Conservation (phyloP, 2,329 filamentous ascomycete genomes). For the Pseudonectria foliicola region DNA sequence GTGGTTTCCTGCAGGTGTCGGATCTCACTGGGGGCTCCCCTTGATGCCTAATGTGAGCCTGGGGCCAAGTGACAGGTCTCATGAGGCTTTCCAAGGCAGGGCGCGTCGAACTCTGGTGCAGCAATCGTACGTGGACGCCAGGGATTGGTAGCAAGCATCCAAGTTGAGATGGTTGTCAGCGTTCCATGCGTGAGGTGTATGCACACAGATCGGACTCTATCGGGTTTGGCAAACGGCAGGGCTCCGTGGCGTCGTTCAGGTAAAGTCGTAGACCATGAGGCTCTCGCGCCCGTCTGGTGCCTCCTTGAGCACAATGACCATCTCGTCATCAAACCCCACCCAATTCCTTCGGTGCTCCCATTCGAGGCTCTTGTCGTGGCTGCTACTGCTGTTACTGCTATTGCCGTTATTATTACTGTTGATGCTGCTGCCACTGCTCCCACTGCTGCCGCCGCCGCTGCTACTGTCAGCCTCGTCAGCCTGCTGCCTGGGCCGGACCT, state of each 20-base stretch:
- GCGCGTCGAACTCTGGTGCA: neutral
- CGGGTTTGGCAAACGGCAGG: conserved; percentile 1
- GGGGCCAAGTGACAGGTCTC: no score
- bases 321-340: conserved; percentile 87
- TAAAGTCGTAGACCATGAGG: conserved; percentile 83
- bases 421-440: conserved; percentile 1
- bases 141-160: no score
- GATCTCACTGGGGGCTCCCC: no score
- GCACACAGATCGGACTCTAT: neutral
- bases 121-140: no score
- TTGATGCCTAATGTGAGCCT: no score
- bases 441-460: conserved; percentile 1
- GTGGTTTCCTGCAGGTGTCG: no score
- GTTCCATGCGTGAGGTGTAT: neutral
- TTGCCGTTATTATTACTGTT: no score
- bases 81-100: no score
- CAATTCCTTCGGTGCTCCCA: conserved; percentile 50
- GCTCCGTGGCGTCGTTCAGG: conserved; percentile 27
- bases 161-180: neutral
- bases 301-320: conserved; percentile 79
- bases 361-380: conserved; percentile 10
- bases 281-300: conserved; percentile 60
- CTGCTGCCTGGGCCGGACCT: conserved; percentile 38
- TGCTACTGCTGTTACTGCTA: no score
- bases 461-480: conserved; percentile 14